A percentile compares a stretch with the other conserved stretches of the same genome.
phyloP scores from a whole-genome alignment of 2,329 filamentous ascomycete genomes.

The Albophoma yamanashiensis region DNA sequence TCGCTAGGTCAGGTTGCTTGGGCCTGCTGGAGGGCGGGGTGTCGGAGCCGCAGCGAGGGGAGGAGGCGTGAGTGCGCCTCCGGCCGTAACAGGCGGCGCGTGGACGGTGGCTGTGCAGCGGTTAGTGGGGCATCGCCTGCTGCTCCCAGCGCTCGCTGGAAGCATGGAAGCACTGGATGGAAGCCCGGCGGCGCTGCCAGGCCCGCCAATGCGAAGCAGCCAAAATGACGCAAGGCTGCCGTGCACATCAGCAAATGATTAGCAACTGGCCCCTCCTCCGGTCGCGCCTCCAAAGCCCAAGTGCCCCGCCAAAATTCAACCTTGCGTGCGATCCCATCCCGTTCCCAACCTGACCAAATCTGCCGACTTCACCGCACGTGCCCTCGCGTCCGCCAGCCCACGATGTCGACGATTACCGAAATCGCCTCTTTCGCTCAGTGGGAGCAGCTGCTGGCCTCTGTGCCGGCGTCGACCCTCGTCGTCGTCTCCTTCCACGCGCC shows the following conservation, averaged over 20 bases:
- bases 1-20: neutral
- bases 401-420: conserved; percentile 68
- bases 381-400: conserved; percentile 7
- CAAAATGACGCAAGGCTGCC: conserved; percentile 14
- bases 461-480: conserved; percentile 61
- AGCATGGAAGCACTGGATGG: neutral
- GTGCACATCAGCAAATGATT: neutral
- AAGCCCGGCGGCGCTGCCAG: neutral
- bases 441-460: conserved; percentile 52
- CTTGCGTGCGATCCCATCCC: conserved; percentile 4
- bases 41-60: neutral
- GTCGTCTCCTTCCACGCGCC: conserved; percentile 92
- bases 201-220: neutral
- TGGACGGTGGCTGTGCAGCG: neutral
- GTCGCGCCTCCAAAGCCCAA: conserved; percentile 3
- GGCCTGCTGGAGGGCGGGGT: conserved; percentile 4
- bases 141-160: neutral
- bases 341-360: neutral
- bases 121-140: neutral
- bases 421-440: conserved; percentile 67
- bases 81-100: neutral
- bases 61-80: neutral
- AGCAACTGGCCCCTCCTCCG: neutral
- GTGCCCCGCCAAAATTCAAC: conserved; percentile 6
- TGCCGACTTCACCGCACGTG: neutral